Conservation (phyloP, 2,329 filamentous ascomycete species). For the Fusarium coicis region DNA sequence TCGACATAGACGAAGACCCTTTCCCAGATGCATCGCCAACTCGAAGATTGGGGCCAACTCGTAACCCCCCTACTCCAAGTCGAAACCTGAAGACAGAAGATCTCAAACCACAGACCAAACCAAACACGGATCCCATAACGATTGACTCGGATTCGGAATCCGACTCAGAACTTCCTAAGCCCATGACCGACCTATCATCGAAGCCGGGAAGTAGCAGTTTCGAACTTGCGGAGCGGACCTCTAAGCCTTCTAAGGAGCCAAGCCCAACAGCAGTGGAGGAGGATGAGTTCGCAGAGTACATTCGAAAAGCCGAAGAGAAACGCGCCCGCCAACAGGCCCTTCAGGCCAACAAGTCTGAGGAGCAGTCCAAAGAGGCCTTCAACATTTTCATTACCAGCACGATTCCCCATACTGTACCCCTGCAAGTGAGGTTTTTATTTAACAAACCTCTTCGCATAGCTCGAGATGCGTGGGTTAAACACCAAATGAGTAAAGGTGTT, state of each 20-base stretch:
- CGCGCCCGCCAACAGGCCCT: conserved; percentile 45
- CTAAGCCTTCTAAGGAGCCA: conserved; percentile 5
- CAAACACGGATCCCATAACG: conserved; percentile 26
- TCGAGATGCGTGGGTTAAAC: conserved; percentile 74
- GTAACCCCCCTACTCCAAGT: conserved; percentile 7
- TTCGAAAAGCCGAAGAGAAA: conserved; percentile 54
- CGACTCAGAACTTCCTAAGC: conserved; percentile 31
- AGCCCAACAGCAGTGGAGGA: conserved; percentile 41
- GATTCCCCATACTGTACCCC: conserved; percentile 67
- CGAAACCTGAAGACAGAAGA: conserved; percentile 8
- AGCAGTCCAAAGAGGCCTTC: conserved; percentile 40
- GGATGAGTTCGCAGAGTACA: conserved; percentile 59
- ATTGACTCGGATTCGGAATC: conserved; percentile 50
- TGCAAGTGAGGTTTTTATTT: conserved; percentile 69
- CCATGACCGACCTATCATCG: background rate
- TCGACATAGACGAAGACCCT: conserved; percentile 18
- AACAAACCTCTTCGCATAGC: conserved; percentile 75
- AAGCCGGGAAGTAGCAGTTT: conserved; percentile 23
- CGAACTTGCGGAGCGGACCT: conserved; percentile 14
- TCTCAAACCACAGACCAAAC: background rate
- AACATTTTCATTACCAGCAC: conserved; percentile 66
- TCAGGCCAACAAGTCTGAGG: conserved; percentile 16
- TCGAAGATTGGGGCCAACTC: conserved; percentile 20
- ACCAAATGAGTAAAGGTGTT: conserved; percentile 60
- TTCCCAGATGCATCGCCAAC: conserved; percentile 40